phyloP scores from a whole-genome alignment of 345 rosid species.

The Gynandropsis gynandra region DNA sequence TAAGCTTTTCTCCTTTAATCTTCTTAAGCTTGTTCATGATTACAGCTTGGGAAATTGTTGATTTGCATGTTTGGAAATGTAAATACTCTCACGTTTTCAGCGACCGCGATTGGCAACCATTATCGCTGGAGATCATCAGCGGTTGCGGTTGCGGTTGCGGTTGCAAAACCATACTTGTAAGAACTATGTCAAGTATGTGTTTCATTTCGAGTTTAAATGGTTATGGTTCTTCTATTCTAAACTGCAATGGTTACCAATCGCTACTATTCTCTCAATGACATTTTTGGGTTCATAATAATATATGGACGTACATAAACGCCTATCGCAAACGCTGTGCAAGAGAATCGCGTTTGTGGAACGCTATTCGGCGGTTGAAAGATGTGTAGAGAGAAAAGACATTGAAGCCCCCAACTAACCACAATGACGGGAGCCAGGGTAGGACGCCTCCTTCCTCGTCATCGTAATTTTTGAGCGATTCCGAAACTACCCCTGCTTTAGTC shows the following conservation, averaged over 20 bases:
- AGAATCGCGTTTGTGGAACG: slow-evolving; percentile 6
- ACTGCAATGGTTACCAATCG: too few relatives aligned
- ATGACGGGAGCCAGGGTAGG: slow-evolving; percentile 20
- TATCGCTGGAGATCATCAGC: too few relatives aligned
- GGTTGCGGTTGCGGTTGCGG: too few relatives aligned
- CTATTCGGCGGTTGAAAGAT: background rate
- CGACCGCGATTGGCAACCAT: too few relatives aligned
- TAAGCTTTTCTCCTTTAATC: slow-evolving; percentile 27
- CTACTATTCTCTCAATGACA: too few relatives aligned
- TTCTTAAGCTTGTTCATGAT: slow-evolving; percentile 9
- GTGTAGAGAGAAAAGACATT: slow-evolving; percentile 10
- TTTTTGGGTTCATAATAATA: background rate
- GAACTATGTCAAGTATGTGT: too few relatives aligned
- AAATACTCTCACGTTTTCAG: background rate
- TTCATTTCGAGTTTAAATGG: too few relatives aligned
- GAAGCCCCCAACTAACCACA: slow-evolving; percentile 2
- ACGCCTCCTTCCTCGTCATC: slow-evolving; percentile 18
- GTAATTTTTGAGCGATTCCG: slow-evolving; percentile 1
- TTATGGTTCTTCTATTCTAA: too few relatives aligned
- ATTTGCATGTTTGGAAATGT: background rate
- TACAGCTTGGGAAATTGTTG: slow-evolving; percentile 8
- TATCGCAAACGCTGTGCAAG: background rate
- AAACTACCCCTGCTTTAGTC: slow-evolving; percentile 22
- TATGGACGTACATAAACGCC: background rate
- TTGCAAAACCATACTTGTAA: too few relatives aligned